Evolutionary conservation across 176 grass and related monocot genomes (phyloP).

Genomic region (Eragrostis nindensis): DNA sequence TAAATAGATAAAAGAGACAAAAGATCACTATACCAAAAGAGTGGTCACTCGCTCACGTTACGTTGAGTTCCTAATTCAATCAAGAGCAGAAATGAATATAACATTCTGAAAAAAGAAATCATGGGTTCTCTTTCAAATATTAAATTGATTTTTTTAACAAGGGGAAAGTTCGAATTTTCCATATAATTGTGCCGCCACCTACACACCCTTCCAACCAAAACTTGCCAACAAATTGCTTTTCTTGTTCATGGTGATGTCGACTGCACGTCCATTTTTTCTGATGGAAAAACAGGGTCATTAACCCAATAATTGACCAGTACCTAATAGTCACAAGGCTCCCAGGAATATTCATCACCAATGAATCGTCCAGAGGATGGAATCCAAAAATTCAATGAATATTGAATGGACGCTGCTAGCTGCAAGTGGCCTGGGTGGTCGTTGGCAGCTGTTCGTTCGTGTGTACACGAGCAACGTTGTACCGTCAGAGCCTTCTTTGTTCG

Average conservation of each 20-base stretch:
- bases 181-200: background rate
- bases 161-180: background rate
- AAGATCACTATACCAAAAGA: no score
- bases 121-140: background rate
- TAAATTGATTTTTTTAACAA: background rate
- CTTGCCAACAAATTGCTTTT: background rate
- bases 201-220: background rate
- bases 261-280: background rate
- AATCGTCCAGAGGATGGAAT: conserved; percentile 29
- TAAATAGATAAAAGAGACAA: no score
- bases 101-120: no score
- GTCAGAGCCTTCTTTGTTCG: background rate
- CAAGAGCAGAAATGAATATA: background rate
- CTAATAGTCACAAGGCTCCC: background rate
- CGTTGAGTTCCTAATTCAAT: background rate
- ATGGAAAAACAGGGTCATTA: background rate
- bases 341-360: conserved; percentile 41
- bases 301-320: conserved; percentile 36
- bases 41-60: no score
- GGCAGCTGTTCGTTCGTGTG: background rate
- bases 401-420: conserved; percentile 16
- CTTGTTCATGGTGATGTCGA: background rate
- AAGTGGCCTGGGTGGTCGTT: conserved; percentile 11
- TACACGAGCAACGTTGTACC: background rate
- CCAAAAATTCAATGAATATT: conserved; percentile 20